A percentile compares a stretch with the other conserved stretches of the same genome.
phyloP scores from a whole-genome alignment of 495 filamentous ascomycete species.

The Aspergillus sparsus region DNA sequence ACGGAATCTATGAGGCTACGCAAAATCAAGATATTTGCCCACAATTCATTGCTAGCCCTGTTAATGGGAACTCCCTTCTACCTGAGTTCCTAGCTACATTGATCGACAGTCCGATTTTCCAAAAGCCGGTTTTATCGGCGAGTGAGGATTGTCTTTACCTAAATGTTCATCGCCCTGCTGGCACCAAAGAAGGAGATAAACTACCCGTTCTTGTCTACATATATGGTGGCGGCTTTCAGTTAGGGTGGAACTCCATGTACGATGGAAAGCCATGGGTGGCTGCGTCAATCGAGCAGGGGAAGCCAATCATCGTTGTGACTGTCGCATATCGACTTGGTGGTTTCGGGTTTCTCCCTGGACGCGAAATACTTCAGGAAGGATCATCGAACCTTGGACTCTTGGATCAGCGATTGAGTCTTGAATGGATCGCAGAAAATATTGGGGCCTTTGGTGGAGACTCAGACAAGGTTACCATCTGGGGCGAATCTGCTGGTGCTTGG shows the following conservation, averaged over 20 bases:
- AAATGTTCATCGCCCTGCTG: constrained; percentile 4
- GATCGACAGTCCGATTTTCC: constrained; percentile 6
- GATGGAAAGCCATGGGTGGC: neutral
- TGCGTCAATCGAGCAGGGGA: neutral
- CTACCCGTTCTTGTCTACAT: constrained; percentile 3
- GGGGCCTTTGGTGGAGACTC: constrained; percentile 54
- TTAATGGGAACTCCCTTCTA: neutral
- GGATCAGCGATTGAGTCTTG: constrained; percentile 36
- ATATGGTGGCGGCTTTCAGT: constrained; percentile 8
- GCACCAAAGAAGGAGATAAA: neutral
- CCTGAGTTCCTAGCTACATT: neutral
- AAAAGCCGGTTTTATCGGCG: neutral
- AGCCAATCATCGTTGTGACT: constrained; percentile 1
- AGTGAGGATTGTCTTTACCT: constrained; percentile 11
- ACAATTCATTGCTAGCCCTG: constrained; percentile 5
- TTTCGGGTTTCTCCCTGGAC: constrained; percentile 5
- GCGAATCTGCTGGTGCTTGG: constrained; percentile 56
- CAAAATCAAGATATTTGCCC: constrained; percentile 3
- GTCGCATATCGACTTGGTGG: constrained; percentile 8
- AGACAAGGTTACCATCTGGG: constrained; percentile 59
- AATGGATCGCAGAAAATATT: constrained; percentile 55
- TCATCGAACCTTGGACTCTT: neutral
- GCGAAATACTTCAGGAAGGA: neutral
- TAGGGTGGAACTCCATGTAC: constrained; percentile 10
- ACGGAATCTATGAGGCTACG: constrained; percentile 3